Conservation (phyloP, 108 stramenopile species). For the Stephanodiscus minutulus region DNA sequence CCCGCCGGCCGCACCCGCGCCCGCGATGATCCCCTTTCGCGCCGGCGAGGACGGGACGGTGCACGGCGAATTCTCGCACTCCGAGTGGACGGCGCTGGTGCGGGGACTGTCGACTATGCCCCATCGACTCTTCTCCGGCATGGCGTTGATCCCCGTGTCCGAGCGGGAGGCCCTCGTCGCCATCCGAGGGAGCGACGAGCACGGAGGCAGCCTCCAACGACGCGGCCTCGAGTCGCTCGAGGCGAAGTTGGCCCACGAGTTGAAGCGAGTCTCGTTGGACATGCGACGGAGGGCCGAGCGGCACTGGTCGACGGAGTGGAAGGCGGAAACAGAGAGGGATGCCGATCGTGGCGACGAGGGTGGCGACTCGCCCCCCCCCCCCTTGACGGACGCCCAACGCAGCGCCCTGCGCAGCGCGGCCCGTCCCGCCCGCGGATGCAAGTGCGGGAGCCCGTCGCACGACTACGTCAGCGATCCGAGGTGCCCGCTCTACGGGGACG, state of each 20-base stretch:
- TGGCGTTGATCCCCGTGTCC: conserved; percentile 32
- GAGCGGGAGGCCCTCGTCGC: conserved; percentile 18
- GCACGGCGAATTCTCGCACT: conserved; percentile 29
- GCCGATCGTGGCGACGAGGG: conserved; percentile 16
- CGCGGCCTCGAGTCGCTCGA: conserved; percentile 21
- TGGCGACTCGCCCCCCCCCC: conserved; percentile 24
- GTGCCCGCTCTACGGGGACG: conserved; percentile 68
- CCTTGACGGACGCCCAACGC: conserved; percentile 68
- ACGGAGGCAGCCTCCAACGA: conserved; percentile 6
- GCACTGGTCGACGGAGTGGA: conserved; percentile 35
- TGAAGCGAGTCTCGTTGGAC: conserved; percentile 13
- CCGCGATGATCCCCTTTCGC: conserved; percentile 22
- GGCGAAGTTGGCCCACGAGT: conserved; percentile 36
- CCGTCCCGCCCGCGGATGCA: conserved; percentile 68
- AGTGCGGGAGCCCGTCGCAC: conserved; percentile 65
- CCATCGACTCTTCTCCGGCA: conserved; percentile 27
- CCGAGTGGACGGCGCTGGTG: conserved; percentile 34
- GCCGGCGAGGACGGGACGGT: conserved; percentile 17
- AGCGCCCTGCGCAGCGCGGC: conserved; percentile 52
- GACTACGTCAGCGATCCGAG: conserved; percentile 66
- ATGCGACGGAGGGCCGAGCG: conserved; percentile 23
- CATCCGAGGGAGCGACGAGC: conserved; percentile 9
- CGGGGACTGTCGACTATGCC: conserved; percentile 16
- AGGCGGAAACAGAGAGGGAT: conserved; percentile 19
- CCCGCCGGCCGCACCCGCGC: background rate